phyloP scores from a whole-genome alignment of 176 grass and related monocot genomes.

The Musa itinerans region DNA sequence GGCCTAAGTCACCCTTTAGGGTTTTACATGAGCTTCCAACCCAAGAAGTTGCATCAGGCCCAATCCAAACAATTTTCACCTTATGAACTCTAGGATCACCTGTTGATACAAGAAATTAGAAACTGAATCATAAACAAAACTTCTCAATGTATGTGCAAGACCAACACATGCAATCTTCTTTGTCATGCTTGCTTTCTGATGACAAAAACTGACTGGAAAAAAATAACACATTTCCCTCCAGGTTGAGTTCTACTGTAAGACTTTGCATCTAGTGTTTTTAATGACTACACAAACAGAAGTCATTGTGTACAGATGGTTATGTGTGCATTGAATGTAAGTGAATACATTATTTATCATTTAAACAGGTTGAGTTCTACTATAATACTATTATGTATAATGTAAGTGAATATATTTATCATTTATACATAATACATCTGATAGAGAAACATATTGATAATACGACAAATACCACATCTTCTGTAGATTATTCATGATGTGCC shows the following conservation, averaged over 20 bases:
- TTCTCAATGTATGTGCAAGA: neutral
- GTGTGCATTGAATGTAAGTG: too few species aligned
- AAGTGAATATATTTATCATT: too few species aligned
- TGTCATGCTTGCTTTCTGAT: neutral
- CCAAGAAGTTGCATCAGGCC: slow-evolving; percentile 58
- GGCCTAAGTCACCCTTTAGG: slow-evolving; percentile 58
- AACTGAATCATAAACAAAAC: neutral
- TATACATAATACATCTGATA: too few species aligned
- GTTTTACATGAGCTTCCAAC: slow-evolving; percentile 36
- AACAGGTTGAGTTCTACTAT: too few species aligned
- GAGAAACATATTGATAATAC: too few species aligned
- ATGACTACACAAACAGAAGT: too few species aligned
- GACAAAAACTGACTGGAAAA: neutral
- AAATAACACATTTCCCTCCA: neutral
- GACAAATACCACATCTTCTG: too few species aligned
- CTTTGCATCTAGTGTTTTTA: neutral
- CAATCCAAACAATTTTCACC: slow-evolving; percentile 78
- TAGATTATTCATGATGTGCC: too few species aligned
- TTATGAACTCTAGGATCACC: slow-evolving; percentile 72
- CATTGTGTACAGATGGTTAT: too few species aligned
- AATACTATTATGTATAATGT: too few species aligned
- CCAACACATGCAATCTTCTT: neutral
- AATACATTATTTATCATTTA: too few species aligned
- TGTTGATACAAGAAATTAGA: slow-evolving; percentile 29
- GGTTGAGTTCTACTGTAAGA: neutral